Base-by-base conservation (phyloP, 345 rosid species). In the Boechera divaricarpa region DNA sequence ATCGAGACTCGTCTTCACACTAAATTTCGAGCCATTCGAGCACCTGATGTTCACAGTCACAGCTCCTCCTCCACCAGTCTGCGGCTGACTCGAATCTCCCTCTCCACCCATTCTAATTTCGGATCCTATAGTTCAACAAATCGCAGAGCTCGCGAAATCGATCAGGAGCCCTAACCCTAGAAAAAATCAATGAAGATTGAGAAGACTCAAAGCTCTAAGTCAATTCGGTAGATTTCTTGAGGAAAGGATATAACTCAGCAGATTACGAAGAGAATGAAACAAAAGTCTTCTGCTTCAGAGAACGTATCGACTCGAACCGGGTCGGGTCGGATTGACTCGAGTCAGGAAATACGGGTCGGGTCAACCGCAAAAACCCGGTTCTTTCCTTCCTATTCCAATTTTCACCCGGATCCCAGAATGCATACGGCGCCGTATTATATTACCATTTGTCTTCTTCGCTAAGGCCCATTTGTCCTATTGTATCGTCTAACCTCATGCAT, bases 71-170 rank as follows among this genome's bases (percentile, higher is more conserved):
- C 44, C 79, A 11, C 77, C 77, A 72, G 67, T 70, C 58, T 41
- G 80, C 32, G 82, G 77, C 73, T 87, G 88, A 83, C 85, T 88
- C 80, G 91, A 88, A 85, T 85, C 89, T 53, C 88, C 89, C 66
- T 84, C 90, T 29, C 79, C 86, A 26, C 89, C 96, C 81, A 78
- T 78, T 49, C 7, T 36, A 63, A 18, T 33, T 49, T 33, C 58
- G 48, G 61, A 70, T 77, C 63, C 39, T 36, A 28, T 10, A 10
- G 11, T 31, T 55, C 35, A 35, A 26, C 38, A 13, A 63, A 6
- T n/a, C 60, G 13, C n/a, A 21, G 58, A 56, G 42, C 38, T 28
- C 63, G 33, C 31, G 16, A 47, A 77, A 71, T 77, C 67, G 68
- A 77, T 77, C 65, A n/a, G 51, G 11, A 75, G 12, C 16, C 52